A percentile compares a stretch with the other conserved stretches of the same genome.
These are phyloP conservation scores for Penicillium lividum DNA, from an alignment of 495 filamentous ascomycete genomes.

Conservation along the genomic window DNA sequence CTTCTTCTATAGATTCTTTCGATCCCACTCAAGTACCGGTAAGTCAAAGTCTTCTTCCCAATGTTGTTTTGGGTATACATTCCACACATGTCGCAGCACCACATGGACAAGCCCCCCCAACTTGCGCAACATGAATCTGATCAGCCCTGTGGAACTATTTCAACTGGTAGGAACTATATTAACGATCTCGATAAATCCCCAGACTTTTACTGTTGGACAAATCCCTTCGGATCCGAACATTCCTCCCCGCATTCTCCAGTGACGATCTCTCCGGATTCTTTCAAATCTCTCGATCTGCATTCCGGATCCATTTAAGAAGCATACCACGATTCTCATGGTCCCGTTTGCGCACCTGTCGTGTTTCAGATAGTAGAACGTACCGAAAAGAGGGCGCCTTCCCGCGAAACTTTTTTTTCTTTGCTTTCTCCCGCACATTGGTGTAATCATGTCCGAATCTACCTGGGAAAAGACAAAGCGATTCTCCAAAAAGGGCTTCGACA, in stretches of 20 bases:
- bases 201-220: background rate
- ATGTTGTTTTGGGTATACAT: slow-evolving; percentile 11
- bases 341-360: slow-evolving; percentile 19
- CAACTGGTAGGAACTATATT: background rate
- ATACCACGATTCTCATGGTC: slow-evolving; percentile 15
- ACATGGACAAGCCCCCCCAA: background rate
- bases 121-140: background rate
- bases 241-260: slow-evolving; percentile 27
- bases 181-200: background rate
- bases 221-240: slow-evolving; percentile 12
- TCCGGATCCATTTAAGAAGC: slow-evolving; percentile 20
- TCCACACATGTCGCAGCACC: slow-evolving; percentile 4
- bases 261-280: slow-evolving; percentile 25
- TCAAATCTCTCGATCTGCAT: slow-evolving; percentile 18
- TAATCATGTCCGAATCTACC: slow-evolving; percentile 33
- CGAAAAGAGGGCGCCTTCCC: slow-evolving; percentile 16
- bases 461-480: slow-evolving; percentile 47
- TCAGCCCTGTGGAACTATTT: background rate
- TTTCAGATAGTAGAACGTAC: slow-evolving; percentile 14
- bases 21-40: too few species aligned
- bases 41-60: slow-evolving; percentile 7
- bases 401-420: background rate
- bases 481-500: slow-evolving; percentile 57
- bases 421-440: slow-evolving; percentile 1
- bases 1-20: background rate